Base-by-base conservation (phyloP, 1,284 basidiomycete genomes). In the Heterobasidion parviporum region DNA sequence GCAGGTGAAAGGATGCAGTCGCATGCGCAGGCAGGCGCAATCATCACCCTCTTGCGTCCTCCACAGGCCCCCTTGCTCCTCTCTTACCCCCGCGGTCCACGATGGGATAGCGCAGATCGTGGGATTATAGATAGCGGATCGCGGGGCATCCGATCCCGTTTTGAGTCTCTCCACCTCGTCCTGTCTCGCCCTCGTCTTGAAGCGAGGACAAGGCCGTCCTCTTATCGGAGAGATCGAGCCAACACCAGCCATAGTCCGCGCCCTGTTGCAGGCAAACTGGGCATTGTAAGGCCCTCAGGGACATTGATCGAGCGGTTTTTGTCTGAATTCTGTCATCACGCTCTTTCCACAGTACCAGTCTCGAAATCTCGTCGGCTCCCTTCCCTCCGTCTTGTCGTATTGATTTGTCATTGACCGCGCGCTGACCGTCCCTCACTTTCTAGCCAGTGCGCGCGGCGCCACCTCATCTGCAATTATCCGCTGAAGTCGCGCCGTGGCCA, bases 361-460 rank as follows among this genome's bases (percentile, higher is more conserved):
- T 44, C 5, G 41, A 16, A 8, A 14, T 44, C 7, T 16, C 7
- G 16, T 44, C 5, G 16, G 12, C 41, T 14, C 4, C 41, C 16
- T 14, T 16, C 5, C 16, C 41, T 14, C 16, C 16, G 4, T 44
- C 6, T 8, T 35, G 16, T 26, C 26, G 2, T 47, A 36, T 26
- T 9, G 14, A 20, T 32, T 20, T 48, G 20, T 15, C 18, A 18
- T 14, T 35, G 15, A 41, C 15, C 15, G 50, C 4, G 18, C 26
- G 36, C 48, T 55, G 8, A 50, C 48, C 2, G 6, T n/a, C 26
- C 35, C 33, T 34, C 34, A 6, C 26, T 26, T 26, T 36, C 14
- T 45, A 69, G 67, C 34, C 70, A 72, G 62, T 72, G 70, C 59
- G 66, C 69, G 18, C 66, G 67, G 56, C 68, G 70, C 32, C 67